Evolutionary conservation across 108 stramenopile species (phyloP).

Genomic region (Parmales sp.): DNA sequence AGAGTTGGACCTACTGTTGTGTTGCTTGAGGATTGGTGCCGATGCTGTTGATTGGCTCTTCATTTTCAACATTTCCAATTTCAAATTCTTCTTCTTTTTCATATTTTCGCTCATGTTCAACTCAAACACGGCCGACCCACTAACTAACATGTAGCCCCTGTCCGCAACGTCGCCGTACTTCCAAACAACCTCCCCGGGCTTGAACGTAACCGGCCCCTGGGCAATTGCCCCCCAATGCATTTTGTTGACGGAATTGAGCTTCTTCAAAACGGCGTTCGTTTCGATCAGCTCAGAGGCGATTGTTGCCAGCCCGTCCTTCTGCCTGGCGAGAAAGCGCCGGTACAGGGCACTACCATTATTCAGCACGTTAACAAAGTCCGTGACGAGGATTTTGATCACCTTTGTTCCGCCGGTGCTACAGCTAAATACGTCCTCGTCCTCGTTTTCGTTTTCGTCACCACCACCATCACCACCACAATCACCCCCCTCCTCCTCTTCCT

Average conservation of each 20-base stretch:
- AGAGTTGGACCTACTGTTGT: too few relatives aligned
- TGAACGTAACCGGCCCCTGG: conserved; percentile 54
- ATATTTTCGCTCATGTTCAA: too few relatives aligned
- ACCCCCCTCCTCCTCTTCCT: not conserved
- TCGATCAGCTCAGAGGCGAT: conserved; percentile 51
- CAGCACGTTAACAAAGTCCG: conserved; percentile 53
- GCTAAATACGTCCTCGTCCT: not conserved
- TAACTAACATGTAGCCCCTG: conserved; percentile 63
- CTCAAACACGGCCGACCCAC: conserved; percentile 68
- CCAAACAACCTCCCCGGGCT: conserved; percentile 68
- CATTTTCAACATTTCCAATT: too few relatives aligned
- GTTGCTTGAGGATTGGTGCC: too few relatives aligned
- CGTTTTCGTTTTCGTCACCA: not conserved
- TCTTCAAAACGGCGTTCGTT: conserved; percentile 62
- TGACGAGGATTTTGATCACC: conserved; percentile 60
- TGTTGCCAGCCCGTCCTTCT: not conserved
- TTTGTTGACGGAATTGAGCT: conserved; percentile 71
- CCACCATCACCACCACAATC: not conserved
- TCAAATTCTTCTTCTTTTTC: too few relatives aligned
- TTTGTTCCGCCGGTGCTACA: not conserved
- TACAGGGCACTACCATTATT: conserved; percentile 60
- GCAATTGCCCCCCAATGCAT: conserved; percentile 70
- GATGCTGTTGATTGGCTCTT: too few relatives aligned
- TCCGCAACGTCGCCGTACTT: conserved; percentile 59
- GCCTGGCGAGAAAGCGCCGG: not conserved